phyloP scores from a whole-genome alignment of 2,329 filamentous ascomycete species.

The Clonostachys chloroleuca region DNA sequence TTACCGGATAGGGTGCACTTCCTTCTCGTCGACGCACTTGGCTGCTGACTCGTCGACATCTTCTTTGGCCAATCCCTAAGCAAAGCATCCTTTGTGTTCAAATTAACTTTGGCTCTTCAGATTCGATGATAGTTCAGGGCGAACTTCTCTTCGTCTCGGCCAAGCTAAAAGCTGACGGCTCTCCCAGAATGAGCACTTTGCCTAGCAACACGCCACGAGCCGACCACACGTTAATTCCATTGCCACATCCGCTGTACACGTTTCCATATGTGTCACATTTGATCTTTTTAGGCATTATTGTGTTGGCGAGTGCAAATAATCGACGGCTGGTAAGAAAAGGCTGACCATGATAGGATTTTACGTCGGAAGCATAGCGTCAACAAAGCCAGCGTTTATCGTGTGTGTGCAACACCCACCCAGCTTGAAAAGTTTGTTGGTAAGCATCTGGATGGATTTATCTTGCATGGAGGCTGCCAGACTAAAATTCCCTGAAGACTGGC shows the following conservation, averaged over 20 bases:
- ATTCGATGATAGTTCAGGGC: constrained; percentile 40
- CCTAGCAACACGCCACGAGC: constrained; percentile 38
- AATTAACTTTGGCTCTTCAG: constrained; percentile 18
- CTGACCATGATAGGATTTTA: constrained; percentile 12
- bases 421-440: background rate
- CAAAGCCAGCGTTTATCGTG: constrained; percentile 12
- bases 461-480: background rate
- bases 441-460: background rate
- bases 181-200: constrained; percentile 34
- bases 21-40: too few relatives aligned
- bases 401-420: constrained; percentile 6
- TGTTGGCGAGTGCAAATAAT: constrained; percentile 43
- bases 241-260: constrained; percentile 42
- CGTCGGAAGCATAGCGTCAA: constrained; percentile 25
- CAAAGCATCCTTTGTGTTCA: too few relatives aligned
- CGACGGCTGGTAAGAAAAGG: constrained; percentile 40
- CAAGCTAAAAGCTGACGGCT: constrained; percentile 42
- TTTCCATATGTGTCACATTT: constrained; percentile 40
- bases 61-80: too few relatives aligned
- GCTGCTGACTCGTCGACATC: too few relatives aligned
- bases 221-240: constrained; percentile 44
- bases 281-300: constrained; percentile 39
- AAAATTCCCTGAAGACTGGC: background rate
- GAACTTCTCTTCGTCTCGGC: constrained; percentile 33
- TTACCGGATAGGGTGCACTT: too few relatives aligned